Evolutionary conservation across 2,329 filamentous ascomycete genomes (phyloP), one percentile per base, ranked within the genome.

Genomic region (Helminthosporium solani): DNA sequence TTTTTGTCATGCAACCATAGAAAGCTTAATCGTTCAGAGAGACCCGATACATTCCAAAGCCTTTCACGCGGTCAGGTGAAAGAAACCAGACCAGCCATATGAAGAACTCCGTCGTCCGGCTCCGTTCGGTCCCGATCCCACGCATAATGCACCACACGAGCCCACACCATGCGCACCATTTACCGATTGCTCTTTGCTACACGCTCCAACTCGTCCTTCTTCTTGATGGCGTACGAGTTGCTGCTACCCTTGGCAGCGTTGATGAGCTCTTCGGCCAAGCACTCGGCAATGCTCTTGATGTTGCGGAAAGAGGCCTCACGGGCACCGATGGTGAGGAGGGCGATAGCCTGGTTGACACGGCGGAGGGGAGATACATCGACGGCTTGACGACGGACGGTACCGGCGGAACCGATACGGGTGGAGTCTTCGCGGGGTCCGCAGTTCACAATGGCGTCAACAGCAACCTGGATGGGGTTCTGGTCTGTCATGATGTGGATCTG

Each of bases 121-220:
- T 50, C 47, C 60, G 63, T 61, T 59, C 58, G 57, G 56, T 54
- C 54, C 50, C 50, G 50, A 50, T 27, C 35, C 43, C 35, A 38
- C 35, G 20, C 44, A 41, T 34, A 46, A 31, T 46, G 51, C 46
- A 42, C 52, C 47, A 48, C 44, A 44, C 42, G 40, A 35, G 33
- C 42, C 50, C 54, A 50, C 52, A 42, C 50, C 44, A 45, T 39
- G 50, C 56, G 62, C 27, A 47, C 39, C 54, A 53, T 91, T 91
- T 97, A 99, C 87, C 94, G 89, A 87, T 99, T 99, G 85, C 85
- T 90, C 90, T 99, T 99, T 81, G 94, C 94, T 71, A 99, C 94
- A 94, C 94, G 94, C 88, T 99, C 94, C 82, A 99, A 80, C 88
- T 99, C 95, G 79, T 99, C 94, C 92, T 99, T 99, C 90, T 99